Percentiles rank a stretch among this genome's conserved stretches.
These are phyloP conservation scores for Exophiala viscosa DNA, from an alignment of 2,329 filamentous ascomycete species.

Conservation along the genomic window DNA sequence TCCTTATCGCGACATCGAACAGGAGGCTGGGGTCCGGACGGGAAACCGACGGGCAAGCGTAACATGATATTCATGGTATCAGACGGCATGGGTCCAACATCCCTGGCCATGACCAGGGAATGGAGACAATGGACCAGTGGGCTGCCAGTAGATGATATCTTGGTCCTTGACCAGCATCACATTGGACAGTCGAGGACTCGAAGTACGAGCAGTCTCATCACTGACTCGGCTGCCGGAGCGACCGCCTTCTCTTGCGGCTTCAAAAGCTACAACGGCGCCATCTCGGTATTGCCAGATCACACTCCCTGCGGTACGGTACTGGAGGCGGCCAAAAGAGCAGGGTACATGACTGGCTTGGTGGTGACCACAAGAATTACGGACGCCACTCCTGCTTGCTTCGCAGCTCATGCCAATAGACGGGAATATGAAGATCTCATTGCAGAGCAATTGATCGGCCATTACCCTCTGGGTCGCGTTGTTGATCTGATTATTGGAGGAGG, in stretches of 20 bases:
- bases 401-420: conserved; percentile 76
- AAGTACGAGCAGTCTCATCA: conserved; percentile 79
- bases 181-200: conserved; percentile 87
- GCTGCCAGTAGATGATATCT: conserved; percentile 69
- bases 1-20: conserved; percentile 35
- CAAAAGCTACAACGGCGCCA: conserved; percentile 97
- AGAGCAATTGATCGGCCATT: conserved; percentile 83
- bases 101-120: conserved; percentile 77
- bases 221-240: conserved; percentile 93
- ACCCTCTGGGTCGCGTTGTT: conserved; percentile 79
- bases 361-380: conserved; percentile 95
- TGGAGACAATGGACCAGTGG: conserved; percentile 75
- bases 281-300: conserved; percentile 79
- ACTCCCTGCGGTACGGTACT: conserved; percentile 87
- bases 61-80: conserved; percentile 99
- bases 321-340: conserved; percentile 87
- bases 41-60: conserved; percentile 63
- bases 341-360: conserved; percentile 88
- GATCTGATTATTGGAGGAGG: conserved; percentile 93
- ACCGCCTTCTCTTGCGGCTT: conserved; percentile 89
- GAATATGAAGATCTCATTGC: conserved; percentile 86
- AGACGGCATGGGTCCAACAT: conserved; percentile 96
- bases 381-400: conserved; percentile 93
- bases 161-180: conserved; percentile 80
- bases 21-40: conserved; percentile 36